Evolutionary conservation across 768 basidiomycete genomes (phyloP).

Genomic region (Kockovaella imperatae): DNA sequence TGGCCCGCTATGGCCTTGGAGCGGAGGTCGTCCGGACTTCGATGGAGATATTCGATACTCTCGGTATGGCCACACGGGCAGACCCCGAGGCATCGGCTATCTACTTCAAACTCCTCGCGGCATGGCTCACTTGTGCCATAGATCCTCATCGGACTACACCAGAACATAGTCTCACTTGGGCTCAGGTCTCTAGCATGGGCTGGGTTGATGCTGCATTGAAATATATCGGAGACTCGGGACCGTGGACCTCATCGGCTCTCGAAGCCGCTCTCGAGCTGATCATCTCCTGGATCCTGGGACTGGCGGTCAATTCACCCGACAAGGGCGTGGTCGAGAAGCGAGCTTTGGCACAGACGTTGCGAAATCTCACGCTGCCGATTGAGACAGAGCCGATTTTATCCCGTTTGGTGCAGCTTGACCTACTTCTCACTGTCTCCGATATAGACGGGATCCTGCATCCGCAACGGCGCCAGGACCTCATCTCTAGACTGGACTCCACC

Average conservation of each 20-base stretch:
- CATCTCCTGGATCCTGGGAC: conserved; percentile 68
- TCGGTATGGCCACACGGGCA: conserved; percentile 41
- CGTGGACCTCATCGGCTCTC: no score
- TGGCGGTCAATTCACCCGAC: no score
- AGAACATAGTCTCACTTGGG: conserved; percentile 82
- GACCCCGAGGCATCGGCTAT: conserved; percentile 38
- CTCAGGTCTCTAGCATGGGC: conserved; percentile 67
- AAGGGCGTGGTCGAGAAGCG: no score
- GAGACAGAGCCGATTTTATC: no score
- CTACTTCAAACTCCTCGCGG: conserved; percentile 58
- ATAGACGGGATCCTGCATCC: no score
- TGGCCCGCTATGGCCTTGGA: conserved; percentile 74
- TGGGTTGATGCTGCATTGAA: conserved; percentile 55
- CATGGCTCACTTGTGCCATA: conserved; percentile 75
- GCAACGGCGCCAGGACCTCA: no score
- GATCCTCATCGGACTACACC: conserved; percentile 86
- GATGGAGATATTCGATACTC: conserved; percentile 51
- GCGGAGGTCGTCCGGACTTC: conserved; percentile 62
- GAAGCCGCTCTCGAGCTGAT: conserved; percentile 55
- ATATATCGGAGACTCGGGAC: conserved; percentile 13
- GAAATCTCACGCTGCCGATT: no score
- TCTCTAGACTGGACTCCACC: not conserved
- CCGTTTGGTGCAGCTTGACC: no score
- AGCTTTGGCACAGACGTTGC: no score
- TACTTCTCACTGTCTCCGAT: no score